phyloP scores from a whole-genome alignment of 2,329 filamentous ascomycete species.

The Stromatinia cepivora region DNA sequence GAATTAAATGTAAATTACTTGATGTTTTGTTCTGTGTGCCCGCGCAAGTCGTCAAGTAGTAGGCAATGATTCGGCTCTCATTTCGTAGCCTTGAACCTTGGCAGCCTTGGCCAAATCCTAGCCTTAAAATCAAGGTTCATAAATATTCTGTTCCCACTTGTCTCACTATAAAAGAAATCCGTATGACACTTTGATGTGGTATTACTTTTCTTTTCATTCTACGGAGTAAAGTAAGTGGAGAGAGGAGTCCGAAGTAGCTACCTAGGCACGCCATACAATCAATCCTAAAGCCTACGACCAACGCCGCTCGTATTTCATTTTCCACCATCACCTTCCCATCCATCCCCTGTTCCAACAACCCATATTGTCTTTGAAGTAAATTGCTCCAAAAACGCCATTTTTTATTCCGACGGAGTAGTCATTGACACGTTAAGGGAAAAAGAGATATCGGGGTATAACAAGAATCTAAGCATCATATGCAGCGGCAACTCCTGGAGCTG shows the following conservation, averaged over 20 bases:
- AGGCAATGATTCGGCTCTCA: not conserved
- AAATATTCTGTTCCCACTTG: not conserved
- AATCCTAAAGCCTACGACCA: conserved; percentile 17
- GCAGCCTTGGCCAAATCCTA: conserved; percentile 2
- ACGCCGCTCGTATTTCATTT: conserved; percentile 19
- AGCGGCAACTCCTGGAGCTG: conserved; percentile 40
- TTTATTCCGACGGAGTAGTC: conserved; percentile 7
- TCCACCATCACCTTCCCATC: conserved; percentile 6
- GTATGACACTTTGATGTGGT: not conserved
- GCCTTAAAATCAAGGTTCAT: not conserved
- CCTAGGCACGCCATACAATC: conserved; percentile 9
- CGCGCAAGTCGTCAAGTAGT: conserved; percentile 19
- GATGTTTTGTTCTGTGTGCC: conserved; percentile 8
- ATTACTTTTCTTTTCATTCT: conserved; percentile 11
- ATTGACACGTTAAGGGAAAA: conserved; percentile 20
- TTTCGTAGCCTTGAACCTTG: conserved; percentile 17
- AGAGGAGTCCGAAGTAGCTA: conserved; percentile 14
- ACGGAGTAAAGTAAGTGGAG: conserved; percentile 15
- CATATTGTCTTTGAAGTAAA: conserved; percentile 1
- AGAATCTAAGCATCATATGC: conserved; percentile 37
- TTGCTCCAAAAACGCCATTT: conserved; percentile 15
- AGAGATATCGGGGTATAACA: conserved; percentile 22
- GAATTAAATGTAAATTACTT: conserved; percentile 10
- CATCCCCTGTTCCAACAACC: conserved; percentile 7
- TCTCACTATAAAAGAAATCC: too few relatives aligned